Conservation (phyloP, 305 asterid species). For the Solanum chacoense region DNA sequence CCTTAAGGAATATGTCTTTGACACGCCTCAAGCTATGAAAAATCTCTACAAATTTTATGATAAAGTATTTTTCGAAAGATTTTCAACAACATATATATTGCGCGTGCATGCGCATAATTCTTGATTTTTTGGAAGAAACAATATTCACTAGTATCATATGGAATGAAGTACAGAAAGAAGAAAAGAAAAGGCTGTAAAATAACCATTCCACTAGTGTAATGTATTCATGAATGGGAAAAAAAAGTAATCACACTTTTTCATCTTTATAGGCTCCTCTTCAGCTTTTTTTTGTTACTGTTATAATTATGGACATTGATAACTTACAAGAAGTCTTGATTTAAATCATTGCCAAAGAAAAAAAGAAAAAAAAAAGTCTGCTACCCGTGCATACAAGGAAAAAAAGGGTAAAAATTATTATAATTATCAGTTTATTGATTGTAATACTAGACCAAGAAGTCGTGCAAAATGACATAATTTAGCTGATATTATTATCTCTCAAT, state of each 20-base stretch:
- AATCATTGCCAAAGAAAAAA: neutral
- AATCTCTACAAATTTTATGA: neutral
- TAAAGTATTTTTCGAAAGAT: neutral
- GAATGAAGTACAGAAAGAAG: neutral
- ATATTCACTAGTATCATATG: neutral
- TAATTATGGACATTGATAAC: constrained; percentile 3
- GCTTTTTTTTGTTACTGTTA: neutral
- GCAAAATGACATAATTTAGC: neutral
- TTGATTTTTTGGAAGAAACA: neutral
- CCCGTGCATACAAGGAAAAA: neutral
- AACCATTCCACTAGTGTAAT: neutral
- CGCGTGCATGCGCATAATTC: neutral
- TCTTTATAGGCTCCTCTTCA: neutral
- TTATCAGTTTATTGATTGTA: neutral
- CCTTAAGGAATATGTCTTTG: neutral
- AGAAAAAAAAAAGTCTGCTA: neutral
- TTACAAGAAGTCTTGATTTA: neutral
- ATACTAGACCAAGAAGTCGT: neutral
- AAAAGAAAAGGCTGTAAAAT: neutral
- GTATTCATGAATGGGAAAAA: neutral
- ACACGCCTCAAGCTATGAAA: neutral
- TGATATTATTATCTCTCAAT: neutral
- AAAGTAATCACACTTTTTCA: neutral
- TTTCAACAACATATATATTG: neutral
- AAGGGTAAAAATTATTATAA: neutral